phyloP scores from a whole-genome alignment of 2,329 filamentous ascomycete genomes.

The Tolypocladium capitatum region DNA sequence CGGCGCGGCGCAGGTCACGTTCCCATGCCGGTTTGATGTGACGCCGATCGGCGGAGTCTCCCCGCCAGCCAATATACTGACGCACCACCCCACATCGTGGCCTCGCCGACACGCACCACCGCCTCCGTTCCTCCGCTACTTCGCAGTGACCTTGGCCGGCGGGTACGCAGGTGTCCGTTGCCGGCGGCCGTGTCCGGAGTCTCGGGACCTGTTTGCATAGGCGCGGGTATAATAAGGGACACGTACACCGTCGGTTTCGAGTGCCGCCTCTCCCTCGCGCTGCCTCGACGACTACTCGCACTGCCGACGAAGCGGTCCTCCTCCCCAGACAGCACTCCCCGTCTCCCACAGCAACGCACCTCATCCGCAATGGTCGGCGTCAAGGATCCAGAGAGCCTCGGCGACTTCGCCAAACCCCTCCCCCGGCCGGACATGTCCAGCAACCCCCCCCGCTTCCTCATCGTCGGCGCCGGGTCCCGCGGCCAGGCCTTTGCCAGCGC shows the following conservation, averaged over 20 bases:
- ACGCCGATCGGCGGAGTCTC: no score
- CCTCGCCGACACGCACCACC: no score
- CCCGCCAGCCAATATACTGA: no score
- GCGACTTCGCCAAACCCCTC: conserved; percentile 13
- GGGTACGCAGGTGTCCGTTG: no score
- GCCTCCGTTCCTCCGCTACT: no score
- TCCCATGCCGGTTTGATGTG: no score
- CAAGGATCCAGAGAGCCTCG: conserved; percentile 12
- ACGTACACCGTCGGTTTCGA: neutral
- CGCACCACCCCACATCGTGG: conserved; percentile 1
- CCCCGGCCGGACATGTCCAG: conserved; percentile 31
- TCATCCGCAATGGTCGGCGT: conserved; percentile 7
- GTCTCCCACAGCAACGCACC: neutral
- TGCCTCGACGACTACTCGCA: no score
- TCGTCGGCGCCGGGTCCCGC: conserved; percentile 73
- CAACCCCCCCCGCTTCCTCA: conserved; percentile 51
- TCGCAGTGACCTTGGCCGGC: no score
- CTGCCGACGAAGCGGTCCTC: accelerated
- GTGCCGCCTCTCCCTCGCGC: neutral
- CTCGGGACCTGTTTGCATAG: no score
- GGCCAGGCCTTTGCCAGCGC: conserved; percentile 62
- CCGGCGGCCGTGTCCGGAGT: no score
- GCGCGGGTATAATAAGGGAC: neutral
- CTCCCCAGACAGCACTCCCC: neutral
- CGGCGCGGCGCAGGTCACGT: no score